Base-by-base conservation (phyloP, 2,329 filamentous ascomycete genomes). In the Zasmidium cellare region DNA sequence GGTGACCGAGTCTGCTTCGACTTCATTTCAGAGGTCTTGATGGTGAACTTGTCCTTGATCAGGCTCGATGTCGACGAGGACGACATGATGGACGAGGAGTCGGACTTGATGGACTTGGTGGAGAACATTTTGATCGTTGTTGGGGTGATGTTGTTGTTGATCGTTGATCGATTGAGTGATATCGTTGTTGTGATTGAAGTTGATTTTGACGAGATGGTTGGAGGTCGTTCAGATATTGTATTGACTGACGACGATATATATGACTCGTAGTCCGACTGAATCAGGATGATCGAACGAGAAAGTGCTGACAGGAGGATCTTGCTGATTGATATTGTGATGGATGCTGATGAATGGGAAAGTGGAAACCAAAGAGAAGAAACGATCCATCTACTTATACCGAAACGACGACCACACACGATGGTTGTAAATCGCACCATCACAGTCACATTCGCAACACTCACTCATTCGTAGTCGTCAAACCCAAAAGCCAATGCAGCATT, bases 31-130 rank as follows among this genome's bases (percentile, higher is more conserved):
- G 56, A 53, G 14, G 25, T 28, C 25, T 28, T 28, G 25, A 28
- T 28, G 25, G n/a, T 53, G 55, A 53, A 49, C 54, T 59, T 59
- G 53, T 59, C 51, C 57, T 59, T 62, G 38, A 62, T 57, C 24
- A 62, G 52, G 9, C 22, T 45, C 9, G 51, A 23, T 2, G 51
- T 53, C 9, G 51, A 19, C 12, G 24, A 28, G 12, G 51, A 46
- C 14, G 50, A 53, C 11, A 28, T 14, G 31, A 38, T 51, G 2
- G 48, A 51, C 3, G 48, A 51, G 2, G 48, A 20, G 20, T 51
- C 48, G 9, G 48, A 38, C n/a, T 51, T 38, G 48, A 20, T 38
- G n/a, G 48, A 38, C 25, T 51, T 51, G 48, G 18, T 16, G 11
- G 25, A 51, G n/a, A 25, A 51, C 48, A 51, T 51, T 35, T 51